These are phyloP conservation scores for Lithospermum erythrorhizon DNA, from an alignment of 257 asterid genomes.

Conservation along the genomic window DNA sequence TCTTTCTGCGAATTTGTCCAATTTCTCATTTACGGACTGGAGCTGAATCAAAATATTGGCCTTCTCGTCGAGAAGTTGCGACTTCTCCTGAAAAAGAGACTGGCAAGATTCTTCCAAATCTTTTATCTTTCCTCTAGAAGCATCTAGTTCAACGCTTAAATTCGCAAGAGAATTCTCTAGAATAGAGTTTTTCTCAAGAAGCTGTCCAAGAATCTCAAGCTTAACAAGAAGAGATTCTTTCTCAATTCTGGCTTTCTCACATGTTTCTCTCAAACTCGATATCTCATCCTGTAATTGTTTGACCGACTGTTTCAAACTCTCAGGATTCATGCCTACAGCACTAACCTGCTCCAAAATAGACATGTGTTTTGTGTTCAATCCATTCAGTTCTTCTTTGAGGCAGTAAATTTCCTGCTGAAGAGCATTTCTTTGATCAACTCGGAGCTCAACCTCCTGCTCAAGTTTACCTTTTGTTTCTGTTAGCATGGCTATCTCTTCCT, in stretches of 20 bases:
- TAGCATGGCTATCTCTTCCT: constrained; percentile 53
- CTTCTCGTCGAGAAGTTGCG: constrained; percentile 61
- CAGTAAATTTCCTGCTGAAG: constrained; percentile 94
- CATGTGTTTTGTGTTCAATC: constrained; percentile 42
- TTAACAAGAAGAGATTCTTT: constrained; percentile 59
- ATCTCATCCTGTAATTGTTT: constrained; percentile 54
- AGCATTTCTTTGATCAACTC: constrained; percentile 80
- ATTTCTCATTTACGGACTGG: constrained; percentile 45
- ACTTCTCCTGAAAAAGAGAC: constrained; percentile 55
- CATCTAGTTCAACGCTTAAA: constrained; percentile 69
- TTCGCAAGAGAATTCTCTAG: constrained; percentile 78
- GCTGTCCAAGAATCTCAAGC: constrained; percentile 60
- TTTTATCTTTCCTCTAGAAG: constrained; percentile 56
- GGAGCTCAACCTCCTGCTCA: constrained; percentile 79
- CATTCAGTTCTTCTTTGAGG: constrained; percentile 80
- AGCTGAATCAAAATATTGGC: constrained; percentile 38
- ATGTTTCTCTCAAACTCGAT: constrained; percentile 40
- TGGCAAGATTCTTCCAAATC: constrained; percentile 56
- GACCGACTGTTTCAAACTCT: constrained; percentile 47
- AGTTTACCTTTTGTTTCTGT: constrained; percentile 56
- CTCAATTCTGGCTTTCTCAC: constrained; percentile 47
- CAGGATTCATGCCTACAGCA: constrained; percentile 55
- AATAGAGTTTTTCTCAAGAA: constrained; percentile 68
- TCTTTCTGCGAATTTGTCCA: constrained; percentile 60
- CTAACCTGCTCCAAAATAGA: constrained; percentile 55